Evolutionary conservation across 805 yeast genomes (phyloP).

Genomic region (Wickerhamomyces bisporus): DNA sequence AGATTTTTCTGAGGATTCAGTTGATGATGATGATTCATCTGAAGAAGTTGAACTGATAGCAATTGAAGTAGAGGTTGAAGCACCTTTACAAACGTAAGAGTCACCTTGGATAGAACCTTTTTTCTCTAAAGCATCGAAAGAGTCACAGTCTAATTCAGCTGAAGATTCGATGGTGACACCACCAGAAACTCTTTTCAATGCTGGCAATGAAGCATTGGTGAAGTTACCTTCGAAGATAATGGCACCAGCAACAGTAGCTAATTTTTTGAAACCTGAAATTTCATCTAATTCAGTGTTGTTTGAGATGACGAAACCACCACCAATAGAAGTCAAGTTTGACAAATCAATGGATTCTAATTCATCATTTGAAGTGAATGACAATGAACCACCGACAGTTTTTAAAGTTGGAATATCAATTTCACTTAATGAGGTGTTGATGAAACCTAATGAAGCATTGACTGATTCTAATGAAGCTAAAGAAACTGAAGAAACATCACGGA

Average conservation of each 20-base stretch:
- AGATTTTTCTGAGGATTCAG: conserved; percentile 29
- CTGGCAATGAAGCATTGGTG: conserved; percentile 69
- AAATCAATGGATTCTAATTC: conserved; percentile 65
- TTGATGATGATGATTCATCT: conserved; percentile 23
- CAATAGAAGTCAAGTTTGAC: conserved; percentile 64
- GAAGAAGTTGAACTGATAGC: conserved; percentile 28
- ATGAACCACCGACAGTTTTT: conserved; percentile 69
- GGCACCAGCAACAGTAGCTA: conserved; percentile 84
- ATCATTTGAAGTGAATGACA: conserved; percentile 69
- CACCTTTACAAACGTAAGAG: conserved; percentile 70
- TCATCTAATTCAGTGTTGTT: conserved; percentile 71
- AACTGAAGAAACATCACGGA: conserved; percentile 74
- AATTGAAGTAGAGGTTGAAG: conserved; percentile 44
- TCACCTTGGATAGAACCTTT: conserved; percentile 90
- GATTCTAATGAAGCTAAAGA: conserved; percentile 61
- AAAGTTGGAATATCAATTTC: conserved; percentile 51
- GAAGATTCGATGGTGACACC: conserved; percentile 79
- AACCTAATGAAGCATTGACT: conserved; percentile 79
- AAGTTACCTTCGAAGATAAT: conserved; percentile 76
- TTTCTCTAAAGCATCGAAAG: conserved; percentile 65
- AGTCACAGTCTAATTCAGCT: conserved; percentile 77
- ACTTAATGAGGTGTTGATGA: conserved; percentile 66
- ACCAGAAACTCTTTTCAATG: conserved; percentile 80
- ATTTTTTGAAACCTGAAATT: conserved; percentile 68
- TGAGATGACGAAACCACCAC: conserved; percentile 90